Evolutionary conservation across 768 basidiomycete species (phyloP).

Genomic region (Phylloporus rhodoxanthus): DNA sequence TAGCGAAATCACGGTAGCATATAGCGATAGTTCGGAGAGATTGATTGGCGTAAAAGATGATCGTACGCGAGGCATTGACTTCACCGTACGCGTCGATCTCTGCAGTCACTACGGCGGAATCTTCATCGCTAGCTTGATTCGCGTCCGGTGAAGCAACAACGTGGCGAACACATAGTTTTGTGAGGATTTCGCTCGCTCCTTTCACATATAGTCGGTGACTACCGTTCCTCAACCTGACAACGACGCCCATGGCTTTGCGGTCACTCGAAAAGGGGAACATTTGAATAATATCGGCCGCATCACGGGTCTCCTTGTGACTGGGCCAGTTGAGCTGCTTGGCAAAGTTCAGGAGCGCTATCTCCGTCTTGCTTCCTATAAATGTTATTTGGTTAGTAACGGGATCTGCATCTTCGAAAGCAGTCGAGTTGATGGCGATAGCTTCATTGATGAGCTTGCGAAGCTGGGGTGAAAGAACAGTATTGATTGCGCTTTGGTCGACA

Average conservation of each 20-base stretch:
- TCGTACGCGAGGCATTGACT: slow-evolving; percentile 86
- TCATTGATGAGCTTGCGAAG: slow-evolving; percentile 71
- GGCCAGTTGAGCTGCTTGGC: slow-evolving; percentile 77
- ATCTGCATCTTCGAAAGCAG: slow-evolving; percentile 84
- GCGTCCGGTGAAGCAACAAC: slow-evolving; percentile 51
- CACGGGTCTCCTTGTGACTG: slow-evolving; percentile 62
- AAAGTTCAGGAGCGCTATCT: slow-evolving; percentile 84
- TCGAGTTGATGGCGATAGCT: slow-evolving; percentile 87
- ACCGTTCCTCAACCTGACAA: slow-evolving; percentile 53
- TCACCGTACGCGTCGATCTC: slow-evolving; percentile 60
- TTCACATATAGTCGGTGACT: slow-evolving; percentile 74
- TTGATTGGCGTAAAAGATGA: slow-evolving; percentile 98
- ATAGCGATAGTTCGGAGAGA: slow-evolving; percentile 90
- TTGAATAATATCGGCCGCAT: slow-evolving; percentile 58
- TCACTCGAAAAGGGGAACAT: slow-evolving; percentile 93
- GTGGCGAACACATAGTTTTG: slow-evolving; percentile 66
- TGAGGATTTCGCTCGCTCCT: slow-evolving; percentile 91
- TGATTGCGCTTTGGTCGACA: slow-evolving; percentile 71
- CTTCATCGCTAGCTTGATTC: slow-evolving; percentile 14
- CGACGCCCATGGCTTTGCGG: slow-evolving; percentile 92
- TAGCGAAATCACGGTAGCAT: slow-evolving; percentile 82
- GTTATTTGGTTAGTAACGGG: slow-evolving; percentile 49
- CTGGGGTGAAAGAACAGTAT: slow-evolving; percentile 52
- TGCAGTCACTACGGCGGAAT: slow-evolving; percentile 44
- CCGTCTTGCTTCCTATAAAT: slow-evolving; percentile 93